These are phyloP conservation scores for Apiospora sp. DNA, from an alignment of 2,329 filamentous ascomycete genomes.

Conservation along the genomic window DNA sequence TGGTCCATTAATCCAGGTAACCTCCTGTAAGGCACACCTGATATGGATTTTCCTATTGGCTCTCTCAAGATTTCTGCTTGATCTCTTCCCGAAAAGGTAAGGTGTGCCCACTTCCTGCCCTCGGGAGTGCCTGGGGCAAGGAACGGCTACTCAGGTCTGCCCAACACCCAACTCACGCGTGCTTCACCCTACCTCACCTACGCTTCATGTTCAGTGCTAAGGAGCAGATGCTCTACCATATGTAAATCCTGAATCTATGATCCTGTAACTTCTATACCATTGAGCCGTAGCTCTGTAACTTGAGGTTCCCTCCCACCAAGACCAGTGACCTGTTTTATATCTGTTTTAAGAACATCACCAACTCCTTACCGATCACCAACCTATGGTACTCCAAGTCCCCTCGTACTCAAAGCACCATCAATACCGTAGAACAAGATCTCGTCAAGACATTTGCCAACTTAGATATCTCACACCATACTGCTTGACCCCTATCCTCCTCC, in stretches of 20 bases:
- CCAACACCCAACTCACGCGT: background rate
- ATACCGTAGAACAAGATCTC: background rate
- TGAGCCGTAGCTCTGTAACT: background rate
- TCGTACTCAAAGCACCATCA: background rate
- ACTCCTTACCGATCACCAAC: background rate
- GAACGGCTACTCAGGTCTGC: background rate
- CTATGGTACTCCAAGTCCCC: background rate
- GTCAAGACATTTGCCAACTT: too few relatives aligned
- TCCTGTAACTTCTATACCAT: background rate
- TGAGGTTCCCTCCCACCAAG: background rate
- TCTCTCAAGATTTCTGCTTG: background rate
- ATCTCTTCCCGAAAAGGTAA: background rate
- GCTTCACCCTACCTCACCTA: background rate
- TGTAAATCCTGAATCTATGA: background rate
- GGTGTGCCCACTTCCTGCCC: background rate
- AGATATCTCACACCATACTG: background rate
- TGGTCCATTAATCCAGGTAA: background rate
- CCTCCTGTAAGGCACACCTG: background rate
- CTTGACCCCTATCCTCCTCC: background rate
- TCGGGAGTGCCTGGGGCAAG: background rate
- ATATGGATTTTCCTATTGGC: background rate
- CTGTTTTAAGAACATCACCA: background rate
- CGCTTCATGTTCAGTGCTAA: background rate
- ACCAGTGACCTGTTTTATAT: background rate
- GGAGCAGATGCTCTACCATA: background rate